Base-by-base conservation (phyloP, 2,329 filamentous ascomycete species). In the Pestalotiopsis sp. region DNA sequence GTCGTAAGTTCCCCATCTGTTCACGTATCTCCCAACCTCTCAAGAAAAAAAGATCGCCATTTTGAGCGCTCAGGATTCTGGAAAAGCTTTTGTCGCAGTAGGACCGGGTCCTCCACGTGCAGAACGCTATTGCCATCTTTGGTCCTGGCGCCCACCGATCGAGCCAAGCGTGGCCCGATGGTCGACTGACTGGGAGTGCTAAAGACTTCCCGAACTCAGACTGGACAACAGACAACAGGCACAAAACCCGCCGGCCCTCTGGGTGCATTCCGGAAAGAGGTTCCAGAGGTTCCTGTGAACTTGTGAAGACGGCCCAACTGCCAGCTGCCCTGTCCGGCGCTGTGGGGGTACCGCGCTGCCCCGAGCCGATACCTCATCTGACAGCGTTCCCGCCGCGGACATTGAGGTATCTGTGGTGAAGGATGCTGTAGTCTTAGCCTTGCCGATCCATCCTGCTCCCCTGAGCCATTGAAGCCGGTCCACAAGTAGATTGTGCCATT, bases 381-480 rank as follows among this genome's bases (percentile, higher is more conserved):
- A 52, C 45, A n/a, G 17, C 9, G 45, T 23, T 17, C 45, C 45
- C 45, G 45, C 45, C 45, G 45, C 45, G 45, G 45, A 52, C 11
- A 52, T 52, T 52, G 31, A 62, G 36, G 59, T 62, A 62, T 36
- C n/a, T 39, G 13, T 36, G 38, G 59, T 27, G 27, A 62, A 20
- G 59, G 17, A 36, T 13, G 13, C 27, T 62, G 59, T 62, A 62
- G 27, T 20, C 17, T 49, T 25, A 66, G 49, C 49, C 52, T 9
- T 66, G 63, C 63, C 63, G 63, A 57, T 66, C 45, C 49, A 57
- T 56, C 59, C 59, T 38, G 17, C 63, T 66, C 63, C 49, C 63
- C 49, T 66, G 63, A 57, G 63, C 61, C 61, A 66, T 31, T 23
- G 25, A 57, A 39, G 23, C 31, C n/a, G 45, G 49, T 25, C 49